Evolutionary conservation across 441 rosid genomes (phyloP), one percentile per base, ranked within the genome.

Genomic region (Mallotus repandus): DNA sequence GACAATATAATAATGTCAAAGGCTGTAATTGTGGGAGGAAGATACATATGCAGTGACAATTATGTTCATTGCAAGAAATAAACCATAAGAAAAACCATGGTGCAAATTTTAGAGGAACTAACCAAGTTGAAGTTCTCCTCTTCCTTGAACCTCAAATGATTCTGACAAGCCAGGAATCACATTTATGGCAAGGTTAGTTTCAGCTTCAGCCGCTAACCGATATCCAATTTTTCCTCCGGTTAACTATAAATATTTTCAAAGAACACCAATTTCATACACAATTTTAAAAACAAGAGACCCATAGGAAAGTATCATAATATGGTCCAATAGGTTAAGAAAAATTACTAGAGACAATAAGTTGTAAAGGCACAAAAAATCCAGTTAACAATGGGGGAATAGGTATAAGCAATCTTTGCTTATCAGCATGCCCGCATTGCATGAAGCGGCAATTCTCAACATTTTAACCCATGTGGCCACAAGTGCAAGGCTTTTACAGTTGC

Each of bases 51-150:
- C 48, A 45, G 56, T 13, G 19, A 63, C 29, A 43, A 52, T 7
- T 63, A 11, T 8, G 53, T 50, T 53, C 49, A 61, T 52, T 29
- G 38, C 15, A 58, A 32, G 66, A 56, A 19, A 12, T 32, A 49
- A 50, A 60, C 6, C 49, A 68, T 7, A 9, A 5, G n/a, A 48
- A 65, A 68, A 65, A 68, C 4, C 38, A 16, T 38, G 48, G 50
- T 21, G 56, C 21, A 45, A 65, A 32, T 67, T 54, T 70, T 68
- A 53, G 60, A 76, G 71, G 68, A 68, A 81, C 89, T 76, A 63
- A 95, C 97, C 99, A 52, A 95, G 93, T 86, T 95, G 99, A 81
- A 95, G 98, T 85, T 93, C 97, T 78, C 99, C 99, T 74, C 98
- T 90, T 57, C 99, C 98, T 77, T 95, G 97, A 80, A 95, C 99